Conservation (phyloP, 805 yeast genomes). For the Metschnikowia continentalis region DNA sequence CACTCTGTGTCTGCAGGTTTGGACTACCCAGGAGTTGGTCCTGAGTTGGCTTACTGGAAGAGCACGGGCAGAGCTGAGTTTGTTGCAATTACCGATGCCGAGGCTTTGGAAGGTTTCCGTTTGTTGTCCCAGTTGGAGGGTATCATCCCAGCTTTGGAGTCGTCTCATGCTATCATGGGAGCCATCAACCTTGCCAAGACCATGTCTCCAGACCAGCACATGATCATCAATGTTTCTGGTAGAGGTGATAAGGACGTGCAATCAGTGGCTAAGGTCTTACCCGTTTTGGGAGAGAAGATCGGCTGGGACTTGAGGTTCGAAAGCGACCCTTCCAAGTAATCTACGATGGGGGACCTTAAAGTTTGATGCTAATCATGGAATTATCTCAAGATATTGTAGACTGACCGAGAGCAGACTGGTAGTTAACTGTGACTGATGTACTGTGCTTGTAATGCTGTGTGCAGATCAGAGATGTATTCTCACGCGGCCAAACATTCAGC, state of each 20-base stretch:
- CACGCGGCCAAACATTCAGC: neutral
- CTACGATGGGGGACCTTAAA: neutral
- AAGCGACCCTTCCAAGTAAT: conserved; percentile 38
- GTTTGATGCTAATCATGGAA: no score
- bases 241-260: conserved; percentile 99
- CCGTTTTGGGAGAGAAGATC: conserved; percentile 82
- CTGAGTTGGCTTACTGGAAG: conserved; percentile 95
- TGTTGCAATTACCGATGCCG: conserved; percentile 90
- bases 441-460: neutral
- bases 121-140: conserved; percentile 91
- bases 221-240: conserved; percentile 90
- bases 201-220: conserved; percentile 70
- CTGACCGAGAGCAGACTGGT: no score
- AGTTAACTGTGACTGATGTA: neutral
- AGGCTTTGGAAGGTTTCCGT: conserved; percentile 88
- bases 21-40: conserved; percentile 99
- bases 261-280: conserved; percentile 92
- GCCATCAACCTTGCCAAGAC: conserved; percentile 84
- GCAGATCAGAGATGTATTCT: neutral
- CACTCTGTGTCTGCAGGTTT: conserved; percentile 98
- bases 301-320: conserved; percentile 96
- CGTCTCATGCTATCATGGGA: conserved; percentile 93
- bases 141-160: conserved; percentile 96
- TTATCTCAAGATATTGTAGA: no score
- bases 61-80: conserved; percentile 88